Conservation (phyloP, 2,329 filamentous ascomycete genomes). For the Fusarium sp. region DNA sequence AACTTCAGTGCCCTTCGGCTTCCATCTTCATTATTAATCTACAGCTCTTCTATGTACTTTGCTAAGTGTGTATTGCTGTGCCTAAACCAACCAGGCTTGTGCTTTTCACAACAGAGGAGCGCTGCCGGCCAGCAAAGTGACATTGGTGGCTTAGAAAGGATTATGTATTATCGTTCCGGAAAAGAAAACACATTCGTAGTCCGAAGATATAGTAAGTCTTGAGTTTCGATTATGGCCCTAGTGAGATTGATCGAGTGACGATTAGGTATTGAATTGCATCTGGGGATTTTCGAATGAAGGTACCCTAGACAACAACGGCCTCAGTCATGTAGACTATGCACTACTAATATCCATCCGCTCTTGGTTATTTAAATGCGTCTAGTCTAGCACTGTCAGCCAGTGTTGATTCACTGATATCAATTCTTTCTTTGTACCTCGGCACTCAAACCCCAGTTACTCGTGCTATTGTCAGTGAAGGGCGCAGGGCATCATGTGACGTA, state of each 20-base stretch:
- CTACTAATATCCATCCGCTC: neutral
- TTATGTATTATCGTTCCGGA: neutral
- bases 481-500: slow-evolving; percentile 41
- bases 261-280: neutral
- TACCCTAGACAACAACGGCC: slow-evolving; percentile 15
- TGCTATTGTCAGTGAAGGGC: slow-evolving; percentile 34
- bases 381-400: neutral
- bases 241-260: neutral
- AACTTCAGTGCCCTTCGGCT: neutral
- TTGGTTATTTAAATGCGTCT: neutral
- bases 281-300: neutral
- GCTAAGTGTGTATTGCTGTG: neutral
- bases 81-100: neutral
- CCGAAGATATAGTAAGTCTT: neutral
- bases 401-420: neutral
- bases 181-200: neutral
- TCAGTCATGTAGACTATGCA: neutral
- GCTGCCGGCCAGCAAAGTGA: neutral
- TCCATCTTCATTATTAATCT: neutral
- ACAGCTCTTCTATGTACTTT: neutral
- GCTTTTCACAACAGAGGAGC: neutral
- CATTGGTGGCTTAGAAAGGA: neutral
- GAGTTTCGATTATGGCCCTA: too few species aligned
- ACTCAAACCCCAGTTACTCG: neutral
- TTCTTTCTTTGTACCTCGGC: neutral